Evolutionary conservation across 352 stramenopile genomes (phyloP).

Genomic region (Pythium myriotylum): DNA sequence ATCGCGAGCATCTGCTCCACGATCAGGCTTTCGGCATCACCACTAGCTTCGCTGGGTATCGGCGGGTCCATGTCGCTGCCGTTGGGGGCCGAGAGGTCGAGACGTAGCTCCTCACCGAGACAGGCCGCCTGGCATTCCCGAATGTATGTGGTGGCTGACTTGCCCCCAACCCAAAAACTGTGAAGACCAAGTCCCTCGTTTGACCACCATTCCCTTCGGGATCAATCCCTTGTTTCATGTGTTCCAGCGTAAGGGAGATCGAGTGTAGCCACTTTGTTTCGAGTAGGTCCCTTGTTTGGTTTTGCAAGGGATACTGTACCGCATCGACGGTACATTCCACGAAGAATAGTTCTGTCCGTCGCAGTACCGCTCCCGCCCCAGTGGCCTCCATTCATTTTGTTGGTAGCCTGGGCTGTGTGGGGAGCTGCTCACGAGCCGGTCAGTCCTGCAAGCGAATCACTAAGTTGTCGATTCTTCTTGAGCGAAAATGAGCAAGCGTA

Average conservation of each 20-base stretch:
- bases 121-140: too few relatives aligned
- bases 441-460: constrained; percentile 38
- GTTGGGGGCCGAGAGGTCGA: too few relatives aligned
- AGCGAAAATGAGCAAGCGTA: constrained; percentile 89
- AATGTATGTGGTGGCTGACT: constrained; percentile 26
- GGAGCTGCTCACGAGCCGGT: constrained; percentile 2
- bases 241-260: background rate
- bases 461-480: constrained; percentile 72
- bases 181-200: constrained; percentile 7
- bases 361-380: constrained; percentile 19
- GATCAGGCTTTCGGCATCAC: constrained; percentile 3
- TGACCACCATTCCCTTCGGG: background rate
- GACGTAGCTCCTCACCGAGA: too few relatives aligned
- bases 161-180: constrained; percentile 29
- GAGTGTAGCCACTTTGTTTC: constrained; percentile 1
- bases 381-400: constrained; percentile 41
- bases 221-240: background rate
- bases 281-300: background rate
- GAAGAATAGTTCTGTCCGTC: constrained; percentile 22
- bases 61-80: too few relatives aligned
- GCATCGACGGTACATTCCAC: background rate
- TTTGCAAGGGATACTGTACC: background rate
- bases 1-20: constrained; percentile 26
- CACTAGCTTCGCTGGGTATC: background rate
- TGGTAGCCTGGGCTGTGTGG: constrained; percentile 17